Conservation (phyloP, 371 early-diverging fungal species). For the Apophysomyces sp. region DNA sequence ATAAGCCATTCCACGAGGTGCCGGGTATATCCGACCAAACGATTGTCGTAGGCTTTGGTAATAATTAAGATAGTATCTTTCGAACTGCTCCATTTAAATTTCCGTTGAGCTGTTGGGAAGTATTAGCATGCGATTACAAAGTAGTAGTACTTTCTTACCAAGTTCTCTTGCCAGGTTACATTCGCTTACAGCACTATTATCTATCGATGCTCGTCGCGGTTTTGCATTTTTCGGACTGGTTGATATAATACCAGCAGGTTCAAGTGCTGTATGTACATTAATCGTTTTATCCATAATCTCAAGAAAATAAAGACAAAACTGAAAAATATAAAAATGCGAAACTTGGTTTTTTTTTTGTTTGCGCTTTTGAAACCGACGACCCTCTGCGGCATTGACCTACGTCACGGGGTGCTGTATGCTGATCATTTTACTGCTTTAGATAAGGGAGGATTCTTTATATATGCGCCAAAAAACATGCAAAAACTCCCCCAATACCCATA, state of each 20-base stretch:
- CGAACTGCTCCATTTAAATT: slow-evolving; percentile 47
- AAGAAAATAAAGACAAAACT: not conserved
- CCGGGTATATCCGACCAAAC: slow-evolving; percentile 69
- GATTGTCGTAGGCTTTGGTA: slow-evolving; percentile 81
- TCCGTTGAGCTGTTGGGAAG: not conserved
- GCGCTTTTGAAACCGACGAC: not conserved
- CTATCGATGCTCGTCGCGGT: not conserved
- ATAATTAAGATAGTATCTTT: slow-evolving; percentile 72
- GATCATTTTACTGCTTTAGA: no score
- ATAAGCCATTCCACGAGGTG: slow-evolving; percentile 81
- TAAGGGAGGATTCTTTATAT: no score
- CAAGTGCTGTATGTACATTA: not conserved
- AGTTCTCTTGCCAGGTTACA: not conserved
- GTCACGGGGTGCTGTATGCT: not conserved
- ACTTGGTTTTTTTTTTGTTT: not conserved
- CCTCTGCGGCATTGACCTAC: not conserved
- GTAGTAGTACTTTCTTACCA: not conserved
- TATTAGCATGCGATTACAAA: not conserved
- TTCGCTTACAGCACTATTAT: not conserved
- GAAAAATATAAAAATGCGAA: not conserved
- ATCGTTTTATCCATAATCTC: not conserved
- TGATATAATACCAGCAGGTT: not conserved
- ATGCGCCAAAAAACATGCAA: no score
- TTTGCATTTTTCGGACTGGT: not conserved
- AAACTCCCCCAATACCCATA: no score